Evolutionary conservation across 2,329 filamentous ascomycete species (phyloP).

Genomic region (Botrytis porri): DNA sequence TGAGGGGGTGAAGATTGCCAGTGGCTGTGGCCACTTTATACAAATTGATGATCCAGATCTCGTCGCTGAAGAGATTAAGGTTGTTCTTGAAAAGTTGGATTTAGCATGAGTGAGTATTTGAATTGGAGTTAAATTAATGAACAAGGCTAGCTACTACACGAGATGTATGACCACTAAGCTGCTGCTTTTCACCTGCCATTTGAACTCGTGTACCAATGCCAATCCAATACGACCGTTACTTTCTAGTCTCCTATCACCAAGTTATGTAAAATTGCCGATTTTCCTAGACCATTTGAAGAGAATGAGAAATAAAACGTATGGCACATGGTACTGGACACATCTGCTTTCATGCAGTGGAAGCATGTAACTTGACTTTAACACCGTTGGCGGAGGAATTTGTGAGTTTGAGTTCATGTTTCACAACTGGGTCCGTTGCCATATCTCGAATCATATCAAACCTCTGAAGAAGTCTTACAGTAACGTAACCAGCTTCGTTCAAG

Average conservation of each 20-base stretch:
- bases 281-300: not conserved
- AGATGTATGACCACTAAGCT: not conserved
- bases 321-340: not conserved
- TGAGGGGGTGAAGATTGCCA: conserved; percentile 35
- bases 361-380: conserved; percentile 50
- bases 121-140: not conserved
- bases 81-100: conserved; percentile 40
- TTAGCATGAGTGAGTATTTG: not conserved
- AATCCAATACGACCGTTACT: not conserved
- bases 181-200: not conserved
- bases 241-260: not conserved
- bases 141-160: not conserved
- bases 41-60: conserved; percentile 37
- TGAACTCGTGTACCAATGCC: not conserved
- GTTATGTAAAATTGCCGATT: not conserved
- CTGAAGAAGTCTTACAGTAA: conserved; percentile 21
- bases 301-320: not conserved
- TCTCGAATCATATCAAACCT: conserved; percentile 21
- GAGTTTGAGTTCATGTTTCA: conserved; percentile 35
- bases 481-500: conserved; percentile 21
- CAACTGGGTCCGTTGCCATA: conserved; percentile 56
- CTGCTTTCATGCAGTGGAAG: not conserved
- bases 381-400: conserved; percentile 52
- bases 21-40: conserved; percentile 38
- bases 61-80: conserved; percentile 36